Evolutionary conservation across 2,329 filamentous ascomycete genomes (phyloP), one percentile per base, ranked within the genome.

Genomic region (Neopestalotiopsis rosae): DNA sequence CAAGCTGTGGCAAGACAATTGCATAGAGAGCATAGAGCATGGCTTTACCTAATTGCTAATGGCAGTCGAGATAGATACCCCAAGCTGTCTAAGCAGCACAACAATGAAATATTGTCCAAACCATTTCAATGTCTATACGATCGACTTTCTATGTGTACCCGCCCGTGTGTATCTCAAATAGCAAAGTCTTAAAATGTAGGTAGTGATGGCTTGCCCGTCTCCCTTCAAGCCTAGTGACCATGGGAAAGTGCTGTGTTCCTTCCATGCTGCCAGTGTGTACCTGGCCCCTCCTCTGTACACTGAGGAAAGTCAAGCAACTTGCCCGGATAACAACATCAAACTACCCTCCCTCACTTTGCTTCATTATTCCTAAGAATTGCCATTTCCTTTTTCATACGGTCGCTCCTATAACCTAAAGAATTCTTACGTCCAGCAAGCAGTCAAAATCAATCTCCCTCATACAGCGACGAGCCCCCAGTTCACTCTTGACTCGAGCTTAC

Each of bases 11-110:
- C 28, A 34, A 34, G 59, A 61, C 32, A 34, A 61, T 30, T 38
- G 32, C 28, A 20, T 12, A 40, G 30, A 61, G 59, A 61, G 59
- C 32, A 61, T 40, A 17, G 34, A 38, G 59, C 32, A 61, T 38
- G n/a, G 59, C 59, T 61, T 61, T 42, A 61, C 32, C 32, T 61
- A 61, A 61, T 61, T 42, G 32, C 59, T 61, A 61, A 61, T 61
- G 59, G 59, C 59, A 61, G 59, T 40, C n/a, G 59, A 40, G 59
- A 34, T 20, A 40, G 28, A 40, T 34, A 61, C 32, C 28, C 32
- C 28, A 40, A 40, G 32, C 32, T 34, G 59, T 30, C 62, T 65
- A 49, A 24, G 20, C 62, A 65, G 42, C 42, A 24, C 45, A 17
- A 32, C 42, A 30, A 49, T 12, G 38, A 65, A 65, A 30, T 49